Base-by-base conservation (phyloP, 2,329 filamentous ascomycete genomes). In the Didymella exigua region DNA sequence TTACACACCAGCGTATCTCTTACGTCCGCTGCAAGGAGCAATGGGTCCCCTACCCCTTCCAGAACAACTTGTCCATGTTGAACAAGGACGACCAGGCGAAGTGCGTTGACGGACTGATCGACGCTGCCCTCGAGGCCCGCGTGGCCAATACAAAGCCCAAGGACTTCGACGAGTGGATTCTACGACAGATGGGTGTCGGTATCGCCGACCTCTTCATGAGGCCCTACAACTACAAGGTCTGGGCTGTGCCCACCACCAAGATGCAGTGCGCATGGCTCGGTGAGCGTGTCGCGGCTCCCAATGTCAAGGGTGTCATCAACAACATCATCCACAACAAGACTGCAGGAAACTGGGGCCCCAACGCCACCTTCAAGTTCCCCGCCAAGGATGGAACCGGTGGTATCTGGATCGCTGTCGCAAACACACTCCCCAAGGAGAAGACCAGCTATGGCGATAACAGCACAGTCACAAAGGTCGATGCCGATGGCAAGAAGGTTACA, bases 151-250 rank as follows among this genome's bases (percentile, higher is more conserved):
- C 87, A 65, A 98, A 98, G 84, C 95, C 95, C 69, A 89, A 93
- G 83, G 84, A 96, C 81, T 99, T 99, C 71, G 95, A 99, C 74
- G 92, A 99, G 82, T 98, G 93, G 93, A 98, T 98, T 73, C 77
- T 98, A 69, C 88, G 95, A 71, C 96, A 89, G 82, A 93, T 89
- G 81, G 95, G 95, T 70, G 81, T 86, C 69, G 93, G 93, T 69
- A 84, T 99, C 71, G 93, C 93, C 65, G 87, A 99, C 77, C 84
- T 93, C 69, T 99, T 99, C 86, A 99, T 99, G 95, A 86, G 95
- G 70, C 95, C 95, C 49, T 99, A 99, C 85, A 99, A 99, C 86
- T 99, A 89, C 88, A 99, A 99, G 83, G 95, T 99, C 75, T 99
- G 95, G 95, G 95, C 95, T 60, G 93, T 98, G 69, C 95, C 95